A percentile compares a stretch with the other conserved stretches of the same genome.
phyloP scores from a whole-genome alignment of 805 yeast genomes.

The Sungouiella thailandica region DNA sequence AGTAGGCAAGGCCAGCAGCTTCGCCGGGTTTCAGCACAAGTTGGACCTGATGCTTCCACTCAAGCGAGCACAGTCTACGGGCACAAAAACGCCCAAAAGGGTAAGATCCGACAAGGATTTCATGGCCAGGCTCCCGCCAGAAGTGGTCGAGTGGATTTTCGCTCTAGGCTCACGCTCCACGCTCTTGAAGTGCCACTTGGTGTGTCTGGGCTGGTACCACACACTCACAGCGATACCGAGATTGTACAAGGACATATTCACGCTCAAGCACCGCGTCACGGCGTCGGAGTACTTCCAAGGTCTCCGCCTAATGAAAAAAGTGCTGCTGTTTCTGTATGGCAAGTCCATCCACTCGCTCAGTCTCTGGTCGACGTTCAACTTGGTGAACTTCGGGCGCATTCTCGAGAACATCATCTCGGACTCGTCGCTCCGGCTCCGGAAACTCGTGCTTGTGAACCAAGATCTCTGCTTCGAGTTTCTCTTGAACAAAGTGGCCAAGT shows the following conservation, averaged over 20 bases:
- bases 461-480: slow-evolving; percentile 23
- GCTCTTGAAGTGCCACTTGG: slow-evolving; percentile 27
- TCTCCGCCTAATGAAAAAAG: slow-evolving; percentile 20
- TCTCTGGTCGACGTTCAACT: slow-evolving; percentile 18
- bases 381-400: slow-evolving; percentile 21
- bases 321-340: slow-evolving; percentile 14
- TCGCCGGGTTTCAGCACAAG: slow-evolving; percentile 2
- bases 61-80: slow-evolving; percentile 7
- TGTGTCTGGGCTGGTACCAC: slow-evolving; percentile 30
- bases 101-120: slow-evolving; percentile 18
- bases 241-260: slow-evolving; percentile 19
- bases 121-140: slow-evolving; percentile 23
- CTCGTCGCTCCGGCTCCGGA: slow-evolving; percentile 15
- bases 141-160: slow-evolving; percentile 27
- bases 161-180: slow-evolving; percentile 15
- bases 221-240: slow-evolving; percentile 21
- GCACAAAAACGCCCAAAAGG: neutral
- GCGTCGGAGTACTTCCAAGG: slow-evolving; percentile 28
- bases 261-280: slow-evolving; percentile 22
- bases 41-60: slow-evolving; percentile 18
- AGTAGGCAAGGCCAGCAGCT: neutral
- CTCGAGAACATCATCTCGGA: slow-evolving; percentile 23
- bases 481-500: slow-evolving; percentile 19
- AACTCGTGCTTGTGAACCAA: slow-evolving; percentile 26
- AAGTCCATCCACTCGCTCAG: slow-evolving; percentile 18